A percentile compares a stretch with the other conserved stretches of the same genome.
These are phyloP conservation scores for Meyerozyma smithsonii DNA, from an alignment of 1,139 yeast genomes.

Conservation along the genomic window DNA sequence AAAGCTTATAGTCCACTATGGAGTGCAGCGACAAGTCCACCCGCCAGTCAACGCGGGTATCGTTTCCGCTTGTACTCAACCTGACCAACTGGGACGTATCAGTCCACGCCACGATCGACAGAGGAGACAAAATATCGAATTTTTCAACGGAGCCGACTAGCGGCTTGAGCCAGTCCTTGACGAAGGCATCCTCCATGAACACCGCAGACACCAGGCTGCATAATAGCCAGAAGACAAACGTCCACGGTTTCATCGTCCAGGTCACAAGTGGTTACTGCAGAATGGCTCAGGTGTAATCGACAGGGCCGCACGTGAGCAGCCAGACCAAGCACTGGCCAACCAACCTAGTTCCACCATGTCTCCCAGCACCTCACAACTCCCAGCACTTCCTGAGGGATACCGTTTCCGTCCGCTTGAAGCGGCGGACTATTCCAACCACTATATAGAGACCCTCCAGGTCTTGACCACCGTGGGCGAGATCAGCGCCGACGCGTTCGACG, in stretches of 20 bases:
- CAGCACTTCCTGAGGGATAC: slow-evolving; percentile 46
- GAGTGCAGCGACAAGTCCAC: slow-evolving; percentile 13
- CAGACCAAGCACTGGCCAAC: neutral
- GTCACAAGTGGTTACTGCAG: neutral
- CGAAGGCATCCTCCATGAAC: slow-evolving; percentile 34
- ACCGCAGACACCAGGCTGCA: slow-evolving; percentile 16
- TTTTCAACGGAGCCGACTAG: slow-evolving; percentile 14
- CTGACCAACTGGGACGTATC: slow-evolving; percentile 21
- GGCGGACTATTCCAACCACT: slow-evolving; percentile 45
- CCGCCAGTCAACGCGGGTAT: slow-evolving; percentile 14
- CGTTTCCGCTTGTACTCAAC: slow-evolving; percentile 11
- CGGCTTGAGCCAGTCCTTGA: slow-evolving; percentile 28
- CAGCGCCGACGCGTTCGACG: slow-evolving; percentile 34
- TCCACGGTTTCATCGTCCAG: neutral
- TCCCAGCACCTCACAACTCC: neutral
- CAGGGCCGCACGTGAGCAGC: neutral
- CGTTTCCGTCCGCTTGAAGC: slow-evolving; percentile 42
- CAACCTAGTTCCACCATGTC: neutral
- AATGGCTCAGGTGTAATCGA: neutral
- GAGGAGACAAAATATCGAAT: slow-evolving; percentile 14
- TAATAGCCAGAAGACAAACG: neutral
- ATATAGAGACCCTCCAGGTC: slow-evolving; percentile 45
- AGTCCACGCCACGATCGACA: slow-evolving; percentile 25
- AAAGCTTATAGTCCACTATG: slow-evolving; percentile 7
- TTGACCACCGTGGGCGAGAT: slow-evolving; percentile 66